A percentile compares a stretch with the other conserved stretches of the same genome.
Evolutionary conservation across 169 alveolate species (phyloP).

Genomic region (Toxoplasma gondii): DNA sequence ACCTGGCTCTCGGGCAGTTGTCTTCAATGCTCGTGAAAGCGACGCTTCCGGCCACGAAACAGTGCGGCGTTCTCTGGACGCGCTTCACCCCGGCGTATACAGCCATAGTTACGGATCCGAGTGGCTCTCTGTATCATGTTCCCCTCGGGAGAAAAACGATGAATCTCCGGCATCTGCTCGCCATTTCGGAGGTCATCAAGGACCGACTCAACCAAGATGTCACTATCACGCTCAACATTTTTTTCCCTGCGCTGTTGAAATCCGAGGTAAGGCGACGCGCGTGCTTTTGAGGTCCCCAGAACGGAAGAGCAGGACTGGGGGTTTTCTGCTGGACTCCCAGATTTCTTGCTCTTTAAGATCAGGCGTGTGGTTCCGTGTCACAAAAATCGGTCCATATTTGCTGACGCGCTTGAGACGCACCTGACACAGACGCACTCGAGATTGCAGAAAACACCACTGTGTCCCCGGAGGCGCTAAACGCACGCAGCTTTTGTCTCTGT

Average conservation of each 20-base stretch:
- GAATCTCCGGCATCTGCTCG: not conserved
- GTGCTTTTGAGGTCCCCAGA: not conserved
- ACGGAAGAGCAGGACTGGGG: too few relatives aligned
- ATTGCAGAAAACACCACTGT: too few relatives aligned
- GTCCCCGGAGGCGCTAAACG: too few relatives aligned
- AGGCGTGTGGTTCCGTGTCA: too few relatives aligned
- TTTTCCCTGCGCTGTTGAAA: constrained; percentile 17
- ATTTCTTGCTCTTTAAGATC: too few relatives aligned
- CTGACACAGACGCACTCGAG: too few relatives aligned
- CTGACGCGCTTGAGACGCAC: too few relatives aligned
- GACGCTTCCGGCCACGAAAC: not conserved
- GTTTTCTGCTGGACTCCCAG: too few relatives aligned
- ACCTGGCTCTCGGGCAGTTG: constrained; percentile 17
- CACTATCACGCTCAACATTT: not conserved
- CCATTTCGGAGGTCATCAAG: not conserved
- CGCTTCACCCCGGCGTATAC: constrained; percentile 16
- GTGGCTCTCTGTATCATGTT: not conserved
- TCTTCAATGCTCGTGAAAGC: not conserved
- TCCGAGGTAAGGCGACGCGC: constrained; percentile 14
- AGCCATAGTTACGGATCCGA: not conserved
- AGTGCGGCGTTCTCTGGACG: constrained; percentile 5
- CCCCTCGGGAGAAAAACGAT: not conserved
- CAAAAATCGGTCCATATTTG: too few relatives aligned
- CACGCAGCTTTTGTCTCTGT: too few relatives aligned
- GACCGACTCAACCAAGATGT: not conserved